Evolutionary conservation across 768 basidiomycete genomes (phyloP).

Genomic region (Termitomyces sp.): DNA sequence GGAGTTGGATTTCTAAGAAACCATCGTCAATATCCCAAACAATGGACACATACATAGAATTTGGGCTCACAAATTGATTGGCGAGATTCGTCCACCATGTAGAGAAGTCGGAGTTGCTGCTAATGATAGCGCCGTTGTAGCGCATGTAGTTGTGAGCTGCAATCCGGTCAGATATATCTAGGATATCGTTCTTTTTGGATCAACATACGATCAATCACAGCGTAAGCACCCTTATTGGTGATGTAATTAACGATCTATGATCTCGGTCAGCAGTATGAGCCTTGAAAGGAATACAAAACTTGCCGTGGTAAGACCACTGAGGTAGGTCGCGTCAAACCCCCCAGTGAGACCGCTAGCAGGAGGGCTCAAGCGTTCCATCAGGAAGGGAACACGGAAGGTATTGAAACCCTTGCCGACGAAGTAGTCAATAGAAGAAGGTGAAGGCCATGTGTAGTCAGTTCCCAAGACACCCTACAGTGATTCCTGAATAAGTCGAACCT

Average conservation of each 20-base stretch:
- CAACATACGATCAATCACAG: conserved; percentile 50
- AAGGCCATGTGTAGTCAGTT: conserved; percentile 50
- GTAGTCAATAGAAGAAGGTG: conserved; percentile 38
- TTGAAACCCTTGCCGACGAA: conserved; percentile 57
- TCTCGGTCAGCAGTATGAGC: not conserved
- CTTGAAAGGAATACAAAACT: conserved; percentile 3
- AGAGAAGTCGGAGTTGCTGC: conserved; percentile 44
- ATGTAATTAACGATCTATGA: conserved; percentile 54
- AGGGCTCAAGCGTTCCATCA: conserved; percentile 52
- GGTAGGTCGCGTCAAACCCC: conserved; percentile 49
- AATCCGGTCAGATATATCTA: not conserved
- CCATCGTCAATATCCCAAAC: not conserved
- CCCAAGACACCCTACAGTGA: conserved; percentile 30
- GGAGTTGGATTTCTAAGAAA: conserved; percentile 37
- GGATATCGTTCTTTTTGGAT: not conserved
- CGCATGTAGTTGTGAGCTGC: conserved; percentile 60
- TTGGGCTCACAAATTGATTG: conserved; percentile 44
- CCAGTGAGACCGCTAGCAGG: conserved; percentile 53
- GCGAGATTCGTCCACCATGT: conserved; percentile 54
- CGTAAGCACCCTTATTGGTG: conserved; percentile 56
- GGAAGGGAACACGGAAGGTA: conserved; percentile 61
- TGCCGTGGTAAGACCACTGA: conserved; percentile 45
- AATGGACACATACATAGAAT: not conserved
- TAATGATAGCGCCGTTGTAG: conserved; percentile 51
- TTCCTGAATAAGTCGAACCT: not conserved